Base-by-base conservation (phyloP, 176 grass and related monocot species). In the Ensete ventricosum region DNA sequence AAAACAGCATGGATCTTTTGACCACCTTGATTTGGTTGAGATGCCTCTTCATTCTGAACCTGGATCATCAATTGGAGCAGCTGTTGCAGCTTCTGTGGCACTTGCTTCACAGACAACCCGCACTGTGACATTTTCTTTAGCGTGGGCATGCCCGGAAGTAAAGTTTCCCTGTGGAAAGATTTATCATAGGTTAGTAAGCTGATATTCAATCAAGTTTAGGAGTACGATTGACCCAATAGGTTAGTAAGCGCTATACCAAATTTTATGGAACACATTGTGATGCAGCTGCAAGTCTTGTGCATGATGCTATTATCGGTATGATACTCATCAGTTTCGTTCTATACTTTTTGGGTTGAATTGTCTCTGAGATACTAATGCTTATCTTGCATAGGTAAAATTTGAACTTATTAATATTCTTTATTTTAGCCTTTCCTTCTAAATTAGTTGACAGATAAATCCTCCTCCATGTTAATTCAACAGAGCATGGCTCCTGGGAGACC, bases 121-220 rank as follows among this genome's bases (percentile, higher is more conserved):
- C 22, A 81, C 75, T 74, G 84, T 98, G 72, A 89, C 90, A 82
- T 98, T 98, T 91, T 88, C 90, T 76, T 88, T 98, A 84, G 88
- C 90, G 77, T 93, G 94, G 94, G 94, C 88, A 77, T 98, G 84
- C 68, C 94, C 94, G 73, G 94, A 98, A 89, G 90, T 98, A 62
- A 98, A 98, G 76, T 98, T 98, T 79, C 82, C 79, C 43, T 87
- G 95, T 80, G 95, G 90, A 59, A 98, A 93, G 85, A 91, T 85
- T 58, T 98, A 93, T 76, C 88, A 91, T 75, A 98, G 95, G 95
- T 98, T 75, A 69, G 53, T 70, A 54, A 52, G 25, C 20, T 72
- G 53, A 50, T 50, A 14, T 62, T 50, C 52, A 73, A 26, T 74
- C 29, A 73, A 11, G 54, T 80, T 22, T 34, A 34, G 23, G 13